A percentile compares a stretch with the other conserved stretches of the same genome.
Evolutionary conservation across 306 rosid genomes (phyloP).

Genomic region (Astragalus membranaceus): DNA sequence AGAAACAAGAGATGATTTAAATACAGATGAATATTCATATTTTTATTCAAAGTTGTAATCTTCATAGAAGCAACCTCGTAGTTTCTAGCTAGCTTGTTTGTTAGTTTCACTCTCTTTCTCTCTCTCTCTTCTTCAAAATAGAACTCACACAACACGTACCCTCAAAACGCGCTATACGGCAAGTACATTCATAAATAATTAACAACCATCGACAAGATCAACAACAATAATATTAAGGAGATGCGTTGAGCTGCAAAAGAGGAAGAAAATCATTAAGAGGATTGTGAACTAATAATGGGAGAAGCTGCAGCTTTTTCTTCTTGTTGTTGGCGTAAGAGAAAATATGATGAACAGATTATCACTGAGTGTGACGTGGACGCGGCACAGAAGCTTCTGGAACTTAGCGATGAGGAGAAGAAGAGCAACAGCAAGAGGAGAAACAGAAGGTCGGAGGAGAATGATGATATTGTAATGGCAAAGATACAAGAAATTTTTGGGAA

Average conservation of each 20-base stretch:
- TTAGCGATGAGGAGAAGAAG: constrained; percentile 41
- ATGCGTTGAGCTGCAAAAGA: not conserved
- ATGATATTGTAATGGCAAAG: constrained; percentile 22
- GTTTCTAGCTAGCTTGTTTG: constrained; percentile 8
- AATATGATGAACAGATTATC: not conserved
- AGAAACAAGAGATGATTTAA: not conserved
- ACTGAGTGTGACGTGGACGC: constrained; percentile 36
- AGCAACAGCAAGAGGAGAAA: not conserved
- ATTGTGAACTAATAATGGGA: too few species aligned
- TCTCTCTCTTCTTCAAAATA: not conserved
- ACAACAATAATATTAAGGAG: not conserved
- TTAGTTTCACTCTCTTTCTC: too few species aligned
- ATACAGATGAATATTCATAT: not conserved
- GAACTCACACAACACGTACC: constrained; percentile 30
- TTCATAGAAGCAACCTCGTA: constrained; percentile 39
- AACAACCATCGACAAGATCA: not conserved
- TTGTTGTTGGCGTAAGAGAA: not conserved
- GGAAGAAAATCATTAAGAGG: too few species aligned
- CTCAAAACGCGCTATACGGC: constrained; percentile 28
- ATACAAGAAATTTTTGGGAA: constrained; percentile 56
- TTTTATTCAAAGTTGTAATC: not conserved
- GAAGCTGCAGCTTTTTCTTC: not conserved
- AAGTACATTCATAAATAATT: not conserved
- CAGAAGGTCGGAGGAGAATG: not conserved
- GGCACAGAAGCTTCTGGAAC: constrained; percentile 50